These are phyloP conservation scores for Cytospora schulzeri DNA, from an alignment of 2,329 filamentous ascomycete genomes.

Conservation along the genomic window DNA sequence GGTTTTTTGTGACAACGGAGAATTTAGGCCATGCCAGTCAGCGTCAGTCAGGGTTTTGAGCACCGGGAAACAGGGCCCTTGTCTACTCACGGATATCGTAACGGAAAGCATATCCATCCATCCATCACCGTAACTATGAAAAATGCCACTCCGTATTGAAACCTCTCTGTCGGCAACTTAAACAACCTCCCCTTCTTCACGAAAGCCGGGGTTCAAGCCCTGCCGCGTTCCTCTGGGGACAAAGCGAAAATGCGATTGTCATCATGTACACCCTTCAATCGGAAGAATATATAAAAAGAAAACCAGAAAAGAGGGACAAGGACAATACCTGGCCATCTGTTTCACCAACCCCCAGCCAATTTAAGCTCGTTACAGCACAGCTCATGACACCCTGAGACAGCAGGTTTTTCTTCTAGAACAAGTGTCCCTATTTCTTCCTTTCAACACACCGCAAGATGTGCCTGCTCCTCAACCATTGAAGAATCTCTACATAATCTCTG, in stretches of 20 bases:
- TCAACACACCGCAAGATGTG: too few species aligned
- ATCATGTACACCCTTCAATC: background rate
- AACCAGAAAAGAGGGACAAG: background rate
- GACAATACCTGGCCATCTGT: background rate
- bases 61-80: background rate
- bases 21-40: background rate
- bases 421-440: background rate
- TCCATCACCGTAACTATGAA: too few species aligned
- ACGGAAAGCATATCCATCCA: too few species aligned
- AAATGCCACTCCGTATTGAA: too few species aligned
- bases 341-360: background rate
- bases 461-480: too few species aligned
- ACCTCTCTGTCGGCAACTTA: background rate
- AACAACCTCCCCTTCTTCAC: background rate
- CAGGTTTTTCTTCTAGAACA: background rate
- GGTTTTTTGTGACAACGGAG: background rate
- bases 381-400: background rate
- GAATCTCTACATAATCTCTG: too few species aligned
- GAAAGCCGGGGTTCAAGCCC: background rate
- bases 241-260: constrained; percentile 1
- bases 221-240: background rate
- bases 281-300: background rate
- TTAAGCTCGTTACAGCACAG: background rate
- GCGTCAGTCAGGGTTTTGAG: background rate
- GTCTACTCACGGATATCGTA: background rate